Conservation (phyloP, 2,329 filamentous ascomycete genomes). For the Beauveria brongniartii region DNA sequence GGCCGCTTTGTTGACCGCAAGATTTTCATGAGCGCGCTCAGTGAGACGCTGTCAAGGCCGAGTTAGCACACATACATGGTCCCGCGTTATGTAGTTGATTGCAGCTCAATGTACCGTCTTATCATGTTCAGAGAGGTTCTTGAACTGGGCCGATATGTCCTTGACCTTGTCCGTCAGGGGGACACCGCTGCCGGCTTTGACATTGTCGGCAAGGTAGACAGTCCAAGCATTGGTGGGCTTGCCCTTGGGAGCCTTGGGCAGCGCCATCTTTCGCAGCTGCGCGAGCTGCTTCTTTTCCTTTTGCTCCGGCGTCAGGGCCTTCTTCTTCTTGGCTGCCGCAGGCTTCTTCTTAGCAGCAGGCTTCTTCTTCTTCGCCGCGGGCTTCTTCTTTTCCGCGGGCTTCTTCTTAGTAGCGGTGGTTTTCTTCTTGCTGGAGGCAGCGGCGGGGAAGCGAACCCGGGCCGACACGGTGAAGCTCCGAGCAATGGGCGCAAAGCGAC, state of each 20-base stretch:
- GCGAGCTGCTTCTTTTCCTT: slow-evolving; percentile 25
- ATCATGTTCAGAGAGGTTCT: slow-evolving; percentile 32
- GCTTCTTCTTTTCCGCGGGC: slow-evolving; percentile 24
- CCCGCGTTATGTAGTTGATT: neutral
- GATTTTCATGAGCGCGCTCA: slow-evolving; percentile 31
- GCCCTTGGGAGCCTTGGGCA: slow-evolving; percentile 31
- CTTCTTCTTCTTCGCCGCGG: slow-evolving; percentile 31
- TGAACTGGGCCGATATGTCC: slow-evolving; percentile 27
- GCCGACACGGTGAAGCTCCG: slow-evolving; percentile 26
- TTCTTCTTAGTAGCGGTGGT: slow-evolving; percentile 20
- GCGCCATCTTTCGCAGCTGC: slow-evolving; percentile 32
- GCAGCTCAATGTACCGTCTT: slow-evolving; percentile 32
- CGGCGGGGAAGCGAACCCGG: slow-evolving; percentile 19
- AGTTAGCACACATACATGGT: neutral
- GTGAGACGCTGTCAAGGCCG: slow-evolving; percentile 26
- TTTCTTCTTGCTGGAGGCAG: slow-evolving; percentile 16
- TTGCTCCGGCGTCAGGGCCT: slow-evolving; percentile 30
- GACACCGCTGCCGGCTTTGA: slow-evolving; percentile 8
- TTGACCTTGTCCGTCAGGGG: slow-evolving; percentile 18
- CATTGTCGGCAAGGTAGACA: slow-evolving; percentile 29
- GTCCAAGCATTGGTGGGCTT: slow-evolving; percentile 28
- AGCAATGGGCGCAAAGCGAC: slow-evolving; percentile 15
- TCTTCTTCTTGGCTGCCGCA: slow-evolving; percentile 24
- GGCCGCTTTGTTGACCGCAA: slow-evolving; percentile 28
- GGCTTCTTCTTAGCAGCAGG: slow-evolving; percentile 14